phyloP scores from a whole-genome alignment of 2,329 filamentous ascomycete species.

The Graphilbum fragrans region DNA sequence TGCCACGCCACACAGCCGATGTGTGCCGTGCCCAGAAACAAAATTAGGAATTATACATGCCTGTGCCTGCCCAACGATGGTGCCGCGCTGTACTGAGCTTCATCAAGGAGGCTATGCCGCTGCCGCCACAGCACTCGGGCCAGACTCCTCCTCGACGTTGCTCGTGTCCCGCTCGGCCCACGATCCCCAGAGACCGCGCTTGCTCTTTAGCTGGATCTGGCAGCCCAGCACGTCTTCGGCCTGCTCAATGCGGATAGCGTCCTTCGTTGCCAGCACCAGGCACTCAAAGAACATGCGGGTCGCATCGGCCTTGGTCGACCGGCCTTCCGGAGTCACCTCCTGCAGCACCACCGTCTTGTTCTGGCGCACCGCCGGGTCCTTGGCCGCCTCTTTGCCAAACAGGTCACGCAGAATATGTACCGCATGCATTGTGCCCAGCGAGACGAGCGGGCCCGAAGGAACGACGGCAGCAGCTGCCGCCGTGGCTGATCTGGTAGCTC shows the following conservation, averaged over 20 bases:
- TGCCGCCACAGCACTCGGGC: not conserved
- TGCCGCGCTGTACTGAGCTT: not conserved
- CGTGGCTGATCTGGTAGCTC: constrained; percentile 44
- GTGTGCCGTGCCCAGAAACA: not conserved
- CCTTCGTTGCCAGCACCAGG: constrained; percentile 90
- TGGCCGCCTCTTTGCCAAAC: constrained; percentile 64
- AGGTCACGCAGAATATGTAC: constrained; percentile 87
- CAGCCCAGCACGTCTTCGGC: constrained; percentile 59
- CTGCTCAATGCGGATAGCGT: constrained; percentile 95
- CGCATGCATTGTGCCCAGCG: constrained; percentile 84
- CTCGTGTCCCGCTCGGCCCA: constrained; percentile 77
- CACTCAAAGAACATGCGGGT: constrained; percentile 99
- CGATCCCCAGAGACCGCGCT: constrained; percentile 90
- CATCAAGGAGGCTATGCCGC: not conserved
- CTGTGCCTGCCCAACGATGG: not conserved
- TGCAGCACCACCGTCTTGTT: constrained; percentile 77
- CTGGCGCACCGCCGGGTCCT: constrained; percentile 59
- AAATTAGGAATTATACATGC: constrained; percentile 2
- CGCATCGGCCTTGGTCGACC: constrained; percentile 75
- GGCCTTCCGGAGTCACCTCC: constrained; percentile 71
- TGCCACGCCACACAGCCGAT: too few relatives aligned
- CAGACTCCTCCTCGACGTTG: constrained; percentile 49
- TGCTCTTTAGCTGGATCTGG: constrained; percentile 72
- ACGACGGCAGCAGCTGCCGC: constrained; percentile 67
- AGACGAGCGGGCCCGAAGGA: constrained; percentile 74